Percentiles rank a stretch among this genome's conserved stretches.
These are phyloP conservation scores for Scheffersomyces insectosa DNA, from an alignment of 1,139 yeast genomes.

Conservation along the genomic window DNA sequence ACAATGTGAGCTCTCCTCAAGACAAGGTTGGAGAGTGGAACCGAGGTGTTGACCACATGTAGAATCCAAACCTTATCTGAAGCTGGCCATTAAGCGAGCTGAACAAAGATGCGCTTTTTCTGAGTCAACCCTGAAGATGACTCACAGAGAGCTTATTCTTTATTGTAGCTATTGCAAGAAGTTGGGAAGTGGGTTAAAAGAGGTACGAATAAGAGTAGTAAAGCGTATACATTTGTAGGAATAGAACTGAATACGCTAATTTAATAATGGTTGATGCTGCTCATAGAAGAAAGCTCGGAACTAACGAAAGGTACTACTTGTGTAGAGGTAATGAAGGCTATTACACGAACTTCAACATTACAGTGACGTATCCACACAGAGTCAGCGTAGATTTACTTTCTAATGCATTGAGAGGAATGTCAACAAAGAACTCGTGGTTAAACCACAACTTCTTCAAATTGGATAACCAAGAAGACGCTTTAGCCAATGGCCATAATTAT, in stretches of 20 bases:
- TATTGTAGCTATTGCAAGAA: too few relatives aligned
- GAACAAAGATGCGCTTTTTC: too few relatives aligned
- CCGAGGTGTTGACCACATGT: too few relatives aligned
- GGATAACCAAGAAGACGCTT: neutral
- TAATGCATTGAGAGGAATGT: conserved; percentile 3
- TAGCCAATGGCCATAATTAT: neutral
- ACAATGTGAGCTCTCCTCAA: too few relatives aligned
- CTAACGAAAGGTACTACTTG: conserved; percentile 5
- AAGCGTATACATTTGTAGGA: too few relatives aligned
- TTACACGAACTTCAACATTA: conserved; percentile 7
- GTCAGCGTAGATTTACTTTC: conserved; percentile 1
- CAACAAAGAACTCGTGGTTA: conserved; percentile 4
- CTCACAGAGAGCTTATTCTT: too few relatives aligned
- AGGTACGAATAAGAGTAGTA: too few relatives aligned
- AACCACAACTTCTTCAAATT: conserved; percentile 2
- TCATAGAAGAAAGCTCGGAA: conserved; percentile 6
- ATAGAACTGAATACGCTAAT: neutral
- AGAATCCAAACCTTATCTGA: too few relatives aligned
- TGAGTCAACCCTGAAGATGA: too few relatives aligned
- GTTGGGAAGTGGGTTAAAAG: too few relatives aligned
- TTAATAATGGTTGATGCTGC: neutral
- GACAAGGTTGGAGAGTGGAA: too few relatives aligned
- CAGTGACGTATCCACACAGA: conserved; percentile 1
- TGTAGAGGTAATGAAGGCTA: conserved; percentile 4
- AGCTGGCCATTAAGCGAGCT: too few relatives aligned